phyloP scores from a whole-genome alignment of 805 yeast genomes.

The Pichia californica region DNA sequence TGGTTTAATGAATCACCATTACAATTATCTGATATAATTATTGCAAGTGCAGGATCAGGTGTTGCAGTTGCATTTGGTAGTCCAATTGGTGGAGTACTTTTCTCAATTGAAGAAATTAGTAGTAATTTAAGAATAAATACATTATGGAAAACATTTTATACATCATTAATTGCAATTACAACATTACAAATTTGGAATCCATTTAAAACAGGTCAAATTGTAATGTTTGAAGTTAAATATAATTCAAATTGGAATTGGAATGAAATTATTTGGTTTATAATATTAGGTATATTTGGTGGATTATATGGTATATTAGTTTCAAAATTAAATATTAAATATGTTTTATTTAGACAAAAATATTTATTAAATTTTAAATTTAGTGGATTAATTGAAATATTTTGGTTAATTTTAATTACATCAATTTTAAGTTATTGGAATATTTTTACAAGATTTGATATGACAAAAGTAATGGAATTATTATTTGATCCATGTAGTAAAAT shows the following conservation, averaged over 20 bases:
- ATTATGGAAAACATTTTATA: slow-evolving; percentile 86
- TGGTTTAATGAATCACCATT: slow-evolving; percentile 40
- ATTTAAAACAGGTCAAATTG: slow-evolving; percentile 90
- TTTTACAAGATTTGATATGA: slow-evolving; percentile 83
- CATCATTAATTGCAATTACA: slow-evolving; percentile 82
- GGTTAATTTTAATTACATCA: slow-evolving; percentile 65
- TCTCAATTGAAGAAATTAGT: slow-evolving; percentile 87
- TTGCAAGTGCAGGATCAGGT: slow-evolving; percentile 96
- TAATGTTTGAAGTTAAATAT: slow-evolving; percentile 85
- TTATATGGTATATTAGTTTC: slow-evolving; percentile 75
- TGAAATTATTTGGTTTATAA: slow-evolving; percentile 73
- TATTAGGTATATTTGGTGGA: slow-evolving; percentile 89
- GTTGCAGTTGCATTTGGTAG: slow-evolving; percentile 98
- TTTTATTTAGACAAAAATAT: slow-evolving; percentile 68
- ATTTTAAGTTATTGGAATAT: slow-evolving; percentile 76
- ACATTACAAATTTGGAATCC: slow-evolving; percentile 80
- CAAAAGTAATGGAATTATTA: slow-evolving; percentile 85
- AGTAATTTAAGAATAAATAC: slow-evolving; percentile 67
- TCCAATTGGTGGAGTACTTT: slow-evolving; percentile 94
- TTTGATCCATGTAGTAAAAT: slow-evolving; percentile 48
- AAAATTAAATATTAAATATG: slow-evolving; percentile 68
- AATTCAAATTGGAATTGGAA: slow-evolving; percentile 80
- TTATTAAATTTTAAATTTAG: slow-evolving; percentile 34
- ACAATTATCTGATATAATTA: slow-evolving; percentile 51
- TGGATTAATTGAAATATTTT: slow-evolving; percentile 66